Evolutionary conservation across 2,329 filamentous ascomycete genomes (phyloP), one percentile per base, ranked within the genome.

Genomic region (Nothopassalora personata): DNA sequence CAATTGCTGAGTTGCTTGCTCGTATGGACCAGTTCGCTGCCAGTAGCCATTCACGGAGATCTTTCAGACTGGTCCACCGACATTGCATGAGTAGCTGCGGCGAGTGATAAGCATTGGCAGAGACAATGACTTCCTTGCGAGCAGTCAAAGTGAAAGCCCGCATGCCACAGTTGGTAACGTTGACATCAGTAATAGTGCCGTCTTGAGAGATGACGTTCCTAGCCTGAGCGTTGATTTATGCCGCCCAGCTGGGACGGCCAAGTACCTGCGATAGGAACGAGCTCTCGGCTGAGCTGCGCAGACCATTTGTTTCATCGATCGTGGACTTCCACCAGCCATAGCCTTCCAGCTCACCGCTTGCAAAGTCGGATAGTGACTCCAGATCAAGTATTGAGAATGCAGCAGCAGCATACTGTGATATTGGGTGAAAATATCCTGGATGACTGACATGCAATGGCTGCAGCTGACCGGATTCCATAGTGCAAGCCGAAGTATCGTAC

Each of bases 1-100:
- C n/a, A n/a, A n/a, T n/a, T n/a, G n/a, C n/a, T n/a, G n/a, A n/a
- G n/a, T n/a, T n/a, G n/a, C n/a, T n/a, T n/a, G n/a, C n/a, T n/a
- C n/a, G n/a, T 56, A 56, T 19, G 31, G 45, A 31, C 33, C 36
- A 13, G 43, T 15, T 33, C 61, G 39, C 47, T 57, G 43, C 63
- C 57, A 57, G 33, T 58, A 63, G 11, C 54, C 63, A 6, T 53
- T 33, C 9, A 59, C 19, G 2, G 58, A 60, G 33, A 65, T 58
- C 36, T 63, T 53, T 34, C 58, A 59, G 7, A 33, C 34, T 13
- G 58, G 59, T 1, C 63, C 60, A n/a, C 60, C 57, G 30, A 61
- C 36, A n/a, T 56, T 59, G 36, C 52, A 53, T 55, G 76, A 74
- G 56, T 83, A 72, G 62, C 52, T 72, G 68, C 2, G 70, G 70